These are phyloP conservation scores for Fallopia convolvulus DNA, from an alignment of 148 eudicot genomes.

Conservation along the genomic window DNA sequence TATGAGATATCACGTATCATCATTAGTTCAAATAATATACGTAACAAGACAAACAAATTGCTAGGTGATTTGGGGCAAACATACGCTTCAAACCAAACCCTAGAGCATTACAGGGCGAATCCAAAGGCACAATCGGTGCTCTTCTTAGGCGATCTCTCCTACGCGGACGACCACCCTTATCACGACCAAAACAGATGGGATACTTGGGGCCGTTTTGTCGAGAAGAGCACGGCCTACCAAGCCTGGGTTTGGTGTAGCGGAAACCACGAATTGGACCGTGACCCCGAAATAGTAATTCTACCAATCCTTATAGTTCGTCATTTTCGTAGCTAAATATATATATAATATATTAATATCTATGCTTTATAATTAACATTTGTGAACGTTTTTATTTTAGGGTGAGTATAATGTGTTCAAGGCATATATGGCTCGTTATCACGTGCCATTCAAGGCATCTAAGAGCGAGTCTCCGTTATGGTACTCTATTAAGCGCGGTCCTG, in stretches of 20 bases:
- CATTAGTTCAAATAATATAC: not conserved
- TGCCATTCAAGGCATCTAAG: not conserved
- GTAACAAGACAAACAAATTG: not conserved
- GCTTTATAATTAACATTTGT: too few species aligned
- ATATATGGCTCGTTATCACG: constrained; percentile 4
- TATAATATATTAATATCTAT: too few species aligned
- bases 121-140: constrained; percentile 40
- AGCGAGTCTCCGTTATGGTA: constrained; percentile 6
- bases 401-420: not conserved
- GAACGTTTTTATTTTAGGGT: not conserved
- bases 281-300: constrained; percentile 36
- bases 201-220: constrained; percentile 44
- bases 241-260: constrained; percentile 53
- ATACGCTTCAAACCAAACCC: constrained; percentile 30
- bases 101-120: constrained; percentile 35
- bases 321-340: too few species aligned
- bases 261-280: constrained; percentile 48
- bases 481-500: constrained; percentile 3
- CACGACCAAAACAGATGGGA: constrained; percentile 47
- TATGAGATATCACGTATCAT: not conserved
- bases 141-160: constrained; percentile 46
- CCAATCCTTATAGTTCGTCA: too few species aligned
- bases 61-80: constrained; percentile 45
- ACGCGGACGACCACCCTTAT: constrained; percentile 36
- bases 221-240: constrained; percentile 47